Evolutionary conservation across 2,329 filamentous ascomycete genomes (phyloP), one percentile per base, ranked within the genome.

Genomic region (Teratosphaeria viscida): DNA sequence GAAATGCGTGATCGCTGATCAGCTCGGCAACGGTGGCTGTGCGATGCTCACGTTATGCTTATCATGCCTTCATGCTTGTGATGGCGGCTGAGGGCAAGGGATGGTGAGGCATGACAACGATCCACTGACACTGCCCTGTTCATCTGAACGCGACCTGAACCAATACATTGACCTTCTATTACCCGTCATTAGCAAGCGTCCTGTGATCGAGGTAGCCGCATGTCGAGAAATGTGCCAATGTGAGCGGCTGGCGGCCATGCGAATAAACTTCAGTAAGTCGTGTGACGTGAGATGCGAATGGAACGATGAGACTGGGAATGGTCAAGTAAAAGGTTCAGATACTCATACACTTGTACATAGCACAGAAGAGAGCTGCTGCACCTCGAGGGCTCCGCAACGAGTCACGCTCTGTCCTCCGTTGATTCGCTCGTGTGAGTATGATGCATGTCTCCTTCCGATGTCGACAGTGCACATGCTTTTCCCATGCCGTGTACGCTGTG

Each of bases 381-480:
- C 58, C 60, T 47, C 52, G 27, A 32, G 53, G 58, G 52, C 60
- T 62, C 60, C 60, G 60, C 56, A 52, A 56, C 56, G 54, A 47
- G 60, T 60, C 58, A 62, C 60, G 60, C 60, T 60, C 60, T 57
- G 35, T 59, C 60, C 54, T 55, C 57, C 57, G 29, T 53, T 49
- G 43, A 23, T 23, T 49, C 43, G 43, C 43, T 23, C 43, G 16
- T 49, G 5, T 19, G 37, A 43, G 11, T 12, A 43, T 12, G 37
- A 16, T 43, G 11, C 35, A 12, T 11, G 35, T 16, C 35, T 16
- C 35, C 37, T 43, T 14, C 16, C 11, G 37, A 43, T 43, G 37
- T n/a, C 37, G 37, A 43, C 12, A 43, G 16, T 12, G 8, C 37
- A 32, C 37, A 43, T 43, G 8, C 37, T 43, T 43, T 43, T 14